Evolutionary conservation across 371 early-diverging fungal species (phyloP), one percentile per base, ranked within the genome.

Genomic region (Haplosporangium sp.): DNA sequence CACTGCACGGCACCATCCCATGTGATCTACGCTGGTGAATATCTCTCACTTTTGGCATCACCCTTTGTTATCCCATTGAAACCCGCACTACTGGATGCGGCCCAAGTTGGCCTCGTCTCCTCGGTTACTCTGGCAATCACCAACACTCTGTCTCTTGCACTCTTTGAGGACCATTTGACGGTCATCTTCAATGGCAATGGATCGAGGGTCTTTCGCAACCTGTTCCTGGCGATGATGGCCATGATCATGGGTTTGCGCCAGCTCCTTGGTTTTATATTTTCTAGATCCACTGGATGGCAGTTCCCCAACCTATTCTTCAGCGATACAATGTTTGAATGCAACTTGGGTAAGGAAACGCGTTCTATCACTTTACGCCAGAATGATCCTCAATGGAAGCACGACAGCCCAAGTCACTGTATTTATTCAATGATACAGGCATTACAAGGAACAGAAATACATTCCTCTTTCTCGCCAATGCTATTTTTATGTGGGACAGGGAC

Each of bases 321-420:
- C 62, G 84, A 90, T 65, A 74, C 86, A 5, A 74, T 87, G 69
- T 88, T 87, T 67, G 90, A 90, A 55, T 88, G 87, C 73, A 88
- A 74, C 67, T 82, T 87, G 81, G 90, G 90, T 88, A 85, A 67
- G 64, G 37, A 62, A 45, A 50, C 6, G 8, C n/a, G n/a, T n/a
- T n/a, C n/a, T n/a, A n/a, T n/a, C 20, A 48, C 16, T 48, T 5
- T 8, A n/a, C 18, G 48, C 48, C 11, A 7, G 14, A n/a, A 8
- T 45, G 45, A 16, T 10, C 48, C 20, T 48, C 16, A 20, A 11
- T 14, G 20, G 1, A 48, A 14, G 20, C 16, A 43, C 43, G 7
- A 43, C 43, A 7, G 43, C 13, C 13, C 10, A 43, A 7, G 13
- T 9, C 13, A 43, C 43, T 43, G 13, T 43, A 45, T 45, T 16